Base-by-base conservation (phyloP, 208 protist genomes). In the Crithidia thermophila region DNA sequence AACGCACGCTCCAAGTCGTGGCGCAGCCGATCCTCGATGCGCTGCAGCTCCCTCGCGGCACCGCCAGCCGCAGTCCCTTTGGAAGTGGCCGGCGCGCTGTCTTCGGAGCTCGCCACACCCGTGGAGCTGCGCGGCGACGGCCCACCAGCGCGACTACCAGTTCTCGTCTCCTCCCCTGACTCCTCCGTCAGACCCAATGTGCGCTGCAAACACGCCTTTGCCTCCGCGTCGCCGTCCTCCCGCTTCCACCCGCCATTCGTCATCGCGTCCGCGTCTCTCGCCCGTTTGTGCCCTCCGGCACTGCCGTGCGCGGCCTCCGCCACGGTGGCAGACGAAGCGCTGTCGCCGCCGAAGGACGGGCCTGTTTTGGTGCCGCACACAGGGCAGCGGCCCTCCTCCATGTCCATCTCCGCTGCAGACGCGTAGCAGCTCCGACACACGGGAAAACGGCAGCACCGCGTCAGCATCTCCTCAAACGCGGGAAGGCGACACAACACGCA, bases 401-500 rank as follows among this genome's bases (percentile, higher is more conserved):
- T 74, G 36, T 87, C 74, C 90, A 93, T 93, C 33, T 75, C 70
- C 25, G 70, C 60, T 4, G 86, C 90, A 0, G 83, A 72, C 11
- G 79, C 75, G 31, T 78, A 67, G 62, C 90, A 95, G 9, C 36
- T 65, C 30, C 27, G 40, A 60, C 90, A 95, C 23, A 84, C 82
- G 14, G 62, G 58, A 43, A 82, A 87, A 36, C 56, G 47, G 47
- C 90, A 95, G 62, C 90, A 95, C 46, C 70, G 34, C 10, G 78
- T 75, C 20, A 74, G 42, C 47, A 30, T 33, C 49, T 79, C 73
- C 13, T 71, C 45, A 68, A 89, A 88, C 8, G 67, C 64, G 2
- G 79, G 21, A 8, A 95, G 55, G 21, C 82, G 82, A 63, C 90
- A 95, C 10, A 95, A 62, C 18, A 87, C 83, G 60, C 90, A 95